These are phyloP conservation scores for Coleophoma eucalyptorum DNA, from an alignment of 2,329 filamentous ascomycete genomes.

Conservation along the genomic window DNA sequence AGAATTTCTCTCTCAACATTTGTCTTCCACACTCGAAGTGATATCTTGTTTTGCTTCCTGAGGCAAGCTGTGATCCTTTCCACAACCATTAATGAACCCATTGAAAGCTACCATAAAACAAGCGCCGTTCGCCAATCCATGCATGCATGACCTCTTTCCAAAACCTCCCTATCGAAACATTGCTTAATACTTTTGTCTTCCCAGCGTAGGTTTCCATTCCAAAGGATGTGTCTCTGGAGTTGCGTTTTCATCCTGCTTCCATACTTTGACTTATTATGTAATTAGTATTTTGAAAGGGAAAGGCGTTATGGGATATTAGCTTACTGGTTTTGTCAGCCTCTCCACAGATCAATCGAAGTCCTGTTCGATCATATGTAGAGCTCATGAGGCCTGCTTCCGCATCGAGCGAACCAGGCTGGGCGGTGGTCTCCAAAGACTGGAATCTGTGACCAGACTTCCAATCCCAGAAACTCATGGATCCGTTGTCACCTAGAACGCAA, in stretches of 20 bases:
- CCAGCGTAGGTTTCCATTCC: constrained; percentile 83
- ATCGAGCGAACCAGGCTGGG: constrained; percentile 89
- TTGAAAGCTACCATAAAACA: too few relatives aligned
- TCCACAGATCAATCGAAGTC: constrained; percentile 84
- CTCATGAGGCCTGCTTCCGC: constrained; percentile 95
- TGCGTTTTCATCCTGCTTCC: constrained; percentile 89
- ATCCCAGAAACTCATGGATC: constrained; percentile 96
- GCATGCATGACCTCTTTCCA: constrained; percentile 6
- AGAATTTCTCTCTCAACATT: too few relatives aligned
- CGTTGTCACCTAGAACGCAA: constrained; percentile 63
- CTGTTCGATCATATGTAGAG: constrained; percentile 86
- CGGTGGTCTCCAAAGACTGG: constrained; percentile 84
- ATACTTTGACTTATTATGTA: constrained; percentile 70
- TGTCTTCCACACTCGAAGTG: neutral
- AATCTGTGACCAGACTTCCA: constrained; percentile 96
- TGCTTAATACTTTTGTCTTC: constrained; percentile 66
- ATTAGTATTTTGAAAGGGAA: constrained; percentile 18
- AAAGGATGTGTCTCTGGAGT: constrained; percentile 89
- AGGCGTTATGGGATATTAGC: constrained; percentile 19
- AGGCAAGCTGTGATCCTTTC: neutral
- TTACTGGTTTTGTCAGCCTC: constrained; percentile 92
- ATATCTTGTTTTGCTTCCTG: neutral
- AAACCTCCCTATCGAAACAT: constrained; percentile 15
- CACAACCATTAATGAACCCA: neutral
- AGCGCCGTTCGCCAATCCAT: constrained; percentile 22